A percentile compares a stretch with the other conserved stretches of the same genome.
These are phyloP conservation scores for Xylogone sp. DNA, from an alignment of 2,329 filamentous ascomycete species.

Conservation along the genomic window DNA sequence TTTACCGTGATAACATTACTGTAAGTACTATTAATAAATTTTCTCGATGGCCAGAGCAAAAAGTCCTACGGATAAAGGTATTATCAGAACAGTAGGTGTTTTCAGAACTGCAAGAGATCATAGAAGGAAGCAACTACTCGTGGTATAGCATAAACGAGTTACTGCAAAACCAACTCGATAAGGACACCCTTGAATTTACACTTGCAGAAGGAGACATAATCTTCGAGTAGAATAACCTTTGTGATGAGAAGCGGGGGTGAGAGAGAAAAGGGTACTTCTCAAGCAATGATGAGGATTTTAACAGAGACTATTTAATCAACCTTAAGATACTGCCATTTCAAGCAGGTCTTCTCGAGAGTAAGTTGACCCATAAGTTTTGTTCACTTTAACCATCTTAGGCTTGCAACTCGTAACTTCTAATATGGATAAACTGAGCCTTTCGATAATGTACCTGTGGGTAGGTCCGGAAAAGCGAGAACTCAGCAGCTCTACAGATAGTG, in stretches of 20 bases:
- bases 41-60: conserved; percentile 4
- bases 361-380: conserved; percentile 1
- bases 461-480: neutral
- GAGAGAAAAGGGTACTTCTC: conserved; percentile 10
- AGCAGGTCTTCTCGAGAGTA: conserved; percentile 9
- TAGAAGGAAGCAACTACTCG: conserved; percentile 11
- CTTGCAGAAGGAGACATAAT: conserved; percentile 9
- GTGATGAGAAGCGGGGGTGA: conserved; percentile 10
- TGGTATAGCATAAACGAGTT: conserved; percentile 12
- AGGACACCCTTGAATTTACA: conserved; percentile 10
- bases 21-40: no score
- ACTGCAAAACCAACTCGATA: conserved; percentile 8
- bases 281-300: conserved; percentile 6
- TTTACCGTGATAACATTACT: no score
- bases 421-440: conserved; percentile 8
- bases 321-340: conserved; percentile 13
- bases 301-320: conserved; percentile 14
- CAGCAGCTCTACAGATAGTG: no score
- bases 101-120: conserved; percentile 8
- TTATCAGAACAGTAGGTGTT: conserved; percentile 9
- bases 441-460: conserved; percentile 10
- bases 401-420: conserved; percentile 9
- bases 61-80: conserved; percentile 9
- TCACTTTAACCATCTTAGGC: conserved; percentile 9
- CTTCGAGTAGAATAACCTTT: conserved; percentile 16